Percentiles rank a stretch among this genome's conserved stretches.
Conservation (phyloP, 2,329 filamentous ascomycete genomes). For the Clarireedia hainanense region DNA sequence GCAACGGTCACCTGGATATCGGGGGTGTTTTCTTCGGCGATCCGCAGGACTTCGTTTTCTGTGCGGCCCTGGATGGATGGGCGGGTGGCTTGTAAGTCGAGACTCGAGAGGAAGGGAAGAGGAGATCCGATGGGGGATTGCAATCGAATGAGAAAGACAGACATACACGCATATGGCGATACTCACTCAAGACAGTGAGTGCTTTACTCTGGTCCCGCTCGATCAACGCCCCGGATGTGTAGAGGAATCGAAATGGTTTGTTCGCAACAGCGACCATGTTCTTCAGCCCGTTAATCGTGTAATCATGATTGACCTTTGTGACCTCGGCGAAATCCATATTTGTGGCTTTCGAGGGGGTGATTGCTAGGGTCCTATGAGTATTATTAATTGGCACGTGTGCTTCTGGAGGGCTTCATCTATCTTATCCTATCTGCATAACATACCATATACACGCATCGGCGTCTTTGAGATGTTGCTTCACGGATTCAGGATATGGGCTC, state of each 20-base stretch:
- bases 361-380: conserved; percentile 33
- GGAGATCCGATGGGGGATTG: background rate
- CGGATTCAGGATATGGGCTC: conserved; percentile 27
- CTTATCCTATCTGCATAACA: background rate
- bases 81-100: too few relatives aligned
- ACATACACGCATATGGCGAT: conserved; percentile 39
- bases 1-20: conserved; percentile 32
- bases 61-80: conserved; percentile 15
- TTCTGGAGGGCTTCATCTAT: too few relatives aligned
- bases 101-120: background rate
- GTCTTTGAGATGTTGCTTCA: conserved; percentile 26
- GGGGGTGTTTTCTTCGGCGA: conserved; percentile 32
- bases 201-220: conserved; percentile 39
- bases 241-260: conserved; percentile 39
- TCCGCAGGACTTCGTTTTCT: conserved; percentile 37
- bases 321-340: conserved; percentile 31
- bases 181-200: conserved; percentile 33
- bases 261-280: conserved; percentile 23
- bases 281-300: conserved; percentile 30
- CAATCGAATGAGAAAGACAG: background rate
- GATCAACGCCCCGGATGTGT: conserved; percentile 39
- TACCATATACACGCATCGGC: conserved; percentile 34
- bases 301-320: conserved; percentile 34
- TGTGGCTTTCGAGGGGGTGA: conserved; percentile 33
- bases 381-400: too few relatives aligned